Conservation (phyloP, 177 flowering plant genomes). For the Telopea speciosissima region DNA sequence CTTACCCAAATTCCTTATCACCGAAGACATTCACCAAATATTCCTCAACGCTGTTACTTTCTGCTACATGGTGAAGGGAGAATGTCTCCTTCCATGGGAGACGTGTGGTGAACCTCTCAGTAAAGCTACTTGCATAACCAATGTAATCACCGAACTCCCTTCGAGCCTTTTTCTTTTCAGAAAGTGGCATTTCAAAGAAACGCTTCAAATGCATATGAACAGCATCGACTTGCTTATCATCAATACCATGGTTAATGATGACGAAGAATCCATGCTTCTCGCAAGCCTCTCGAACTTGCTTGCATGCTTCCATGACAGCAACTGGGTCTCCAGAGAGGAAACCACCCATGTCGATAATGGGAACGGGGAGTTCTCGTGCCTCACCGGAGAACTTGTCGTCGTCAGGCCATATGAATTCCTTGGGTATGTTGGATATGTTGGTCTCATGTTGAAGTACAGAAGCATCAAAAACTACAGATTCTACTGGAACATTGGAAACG, state of each 20-base stretch:
- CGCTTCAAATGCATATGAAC: constrained; percentile 48
- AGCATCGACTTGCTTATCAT: constrained; percentile 28
- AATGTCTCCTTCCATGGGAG: constrained; percentile 95
- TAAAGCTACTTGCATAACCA: constrained; percentile 83
- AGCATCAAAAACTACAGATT: constrained; percentile 47
- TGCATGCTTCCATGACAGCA: constrained; percentile 32
- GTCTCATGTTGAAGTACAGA: constrained; percentile 31
- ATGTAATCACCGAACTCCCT: constrained; percentile 66
- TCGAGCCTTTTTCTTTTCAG: constrained; percentile 53
- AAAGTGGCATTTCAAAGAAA: constrained; percentile 53
- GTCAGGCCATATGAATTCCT: too few species aligned
- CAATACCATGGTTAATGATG: constrained; percentile 64
- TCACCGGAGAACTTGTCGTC: constrained; percentile 47
- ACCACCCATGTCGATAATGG: constrained; percentile 48
- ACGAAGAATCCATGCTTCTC: constrained; percentile 66
- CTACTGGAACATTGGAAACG: too few species aligned
- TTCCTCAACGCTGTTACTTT: constrained; percentile 4
- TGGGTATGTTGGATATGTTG: constrained; percentile 41
- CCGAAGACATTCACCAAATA: constrained; percentile 32
- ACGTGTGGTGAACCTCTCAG: constrained; percentile 67
- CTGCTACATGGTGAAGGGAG: constrained; percentile 43
- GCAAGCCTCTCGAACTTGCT: constrained; percentile 50
- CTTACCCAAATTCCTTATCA: too few species aligned
- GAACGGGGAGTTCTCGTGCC: constrained; percentile 44
- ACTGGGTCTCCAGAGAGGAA: constrained; percentile 45